Base-by-base conservation (phyloP, 768 basidiomycete genomes). In the Calocera viscosa region DNA sequence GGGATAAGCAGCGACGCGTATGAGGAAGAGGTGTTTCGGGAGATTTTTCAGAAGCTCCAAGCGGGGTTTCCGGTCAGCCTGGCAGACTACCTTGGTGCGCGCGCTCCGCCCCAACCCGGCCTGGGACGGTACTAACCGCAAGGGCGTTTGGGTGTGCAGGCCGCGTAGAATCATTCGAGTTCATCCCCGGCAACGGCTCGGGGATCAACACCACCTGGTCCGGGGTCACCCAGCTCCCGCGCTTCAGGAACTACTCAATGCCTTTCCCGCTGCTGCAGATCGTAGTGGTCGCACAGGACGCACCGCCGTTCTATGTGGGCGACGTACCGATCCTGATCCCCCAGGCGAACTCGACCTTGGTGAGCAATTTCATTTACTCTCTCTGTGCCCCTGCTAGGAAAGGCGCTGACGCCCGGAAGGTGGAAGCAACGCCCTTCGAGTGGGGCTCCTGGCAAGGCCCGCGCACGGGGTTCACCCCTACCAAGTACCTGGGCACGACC, bases 391-490 rank as follows among this genome's bases (percentile, higher is more conserved):
- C n/a, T n/a, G 40, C 40, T 28, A 43, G 10, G n/a, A 66, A 35
- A n/a, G n/a, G 30, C 34, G 43, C 34, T 32, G 66, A 35, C 5
- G 1, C 19, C 24, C 24, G 17, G 34, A 24, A 33, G 24, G 30
- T 30, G 1, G 24, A 64, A 2, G 38, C 17, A n/a, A 30, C 26
- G 33, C 33, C 40, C 80, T 79, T 72, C 65, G 78, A 79, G 67
- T 76, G 75, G 70, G 79, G 81, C 0, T 78, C 77, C 0, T 82
- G 74, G 67, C 80, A 81, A 65, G 74, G 79, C 64, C 76, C 76
- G 43, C 72, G 80, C 5, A 78, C 81, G 0, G 81, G 82, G 1
- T 83, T 82, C 65, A 77, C 78, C 3, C 76, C 78, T 0, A 74
- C 79, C 35, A 76, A 80, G 68, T 79, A 81, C 70, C 70, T 82